Evolutionary conservation across 1,139 yeast species (phyloP), one percentile per base, ranked within the genome.

Genomic region (Kluyveromyces sp.): DNA sequence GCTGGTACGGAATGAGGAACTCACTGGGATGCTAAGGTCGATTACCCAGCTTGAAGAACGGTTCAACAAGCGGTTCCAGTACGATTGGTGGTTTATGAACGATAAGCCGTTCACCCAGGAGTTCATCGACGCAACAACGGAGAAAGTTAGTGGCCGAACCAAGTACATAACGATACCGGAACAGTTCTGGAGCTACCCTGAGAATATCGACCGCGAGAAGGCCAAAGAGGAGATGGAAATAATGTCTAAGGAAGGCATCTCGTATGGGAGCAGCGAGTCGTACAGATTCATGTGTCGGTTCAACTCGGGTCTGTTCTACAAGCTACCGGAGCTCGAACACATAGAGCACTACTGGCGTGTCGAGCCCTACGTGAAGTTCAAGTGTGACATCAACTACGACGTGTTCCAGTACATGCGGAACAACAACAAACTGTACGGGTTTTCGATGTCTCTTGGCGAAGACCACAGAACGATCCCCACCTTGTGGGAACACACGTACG

Each of bases 271-370:
- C 49, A 67, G 81, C 69, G 81, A 76, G 43, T 78, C 89, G 5
- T 90, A 90, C 61, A 81, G 78, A 53, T 74, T 75, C 55, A 78
- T 78, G 83, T 78, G 83, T 58, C 74, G 94, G 4, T 85, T 81
- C 62, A 83, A 85, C 60, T 77, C 90, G 0, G 95, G 95, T 1
- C 72, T 75, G 51, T 89, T 89, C 61, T 86, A 79, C 68, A 76
- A 79, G 52, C 95, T 82, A 63, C 83, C 83, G 3, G 63, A 84
- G 51, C 79, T 90, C 43, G 71, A 63, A 47, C 72, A 78, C 47
- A 74, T 79, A 50, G 88, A 87, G 50, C 89, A 95, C 94, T 89
- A 88, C 67, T 89, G 96, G 96, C 73, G 97, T 46, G 88, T 90
- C 7, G 97, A 90, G 64, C 97, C 97, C 2, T 83, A 83, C 53